Conservation (phyloP, 169 alveolate genomes). For the Perkinsus marinus region DNA sequence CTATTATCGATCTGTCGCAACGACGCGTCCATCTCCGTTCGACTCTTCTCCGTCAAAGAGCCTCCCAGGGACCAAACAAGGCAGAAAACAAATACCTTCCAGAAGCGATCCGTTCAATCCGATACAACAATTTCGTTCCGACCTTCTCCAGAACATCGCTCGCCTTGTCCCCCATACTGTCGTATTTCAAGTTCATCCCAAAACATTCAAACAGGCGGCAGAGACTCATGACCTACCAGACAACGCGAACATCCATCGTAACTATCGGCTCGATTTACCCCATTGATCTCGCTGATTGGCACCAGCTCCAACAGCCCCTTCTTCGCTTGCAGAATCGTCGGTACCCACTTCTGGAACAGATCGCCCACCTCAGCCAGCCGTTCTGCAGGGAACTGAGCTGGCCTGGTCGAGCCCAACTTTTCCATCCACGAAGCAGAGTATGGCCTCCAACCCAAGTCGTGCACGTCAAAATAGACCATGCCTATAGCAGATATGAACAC, state of each 20-base stretch:
- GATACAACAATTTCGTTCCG: constrained; percentile 3
- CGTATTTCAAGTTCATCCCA: constrained; percentile 38
- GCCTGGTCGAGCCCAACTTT: neutral
- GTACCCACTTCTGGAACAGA: constrained; percentile 60
- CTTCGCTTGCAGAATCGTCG: constrained; percentile 46
- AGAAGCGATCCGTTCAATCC: constrained; percentile 12
- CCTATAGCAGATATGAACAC: neutral
- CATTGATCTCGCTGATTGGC: constrained; percentile 60
- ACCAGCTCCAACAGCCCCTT: constrained; percentile 60
- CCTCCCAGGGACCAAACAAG: constrained; percentile 84
- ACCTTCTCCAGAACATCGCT: constrained; percentile 31
- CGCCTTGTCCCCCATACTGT: constrained; percentile 27
- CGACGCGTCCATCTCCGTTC: constrained; percentile 50
- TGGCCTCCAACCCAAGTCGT: constrained; percentile 65
- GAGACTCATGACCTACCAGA: constrained; percentile 11
- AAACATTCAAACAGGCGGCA: constrained; percentile 65
- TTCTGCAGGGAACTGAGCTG: neutral
- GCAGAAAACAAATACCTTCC: constrained; percentile 63
- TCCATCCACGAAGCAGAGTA: neutral
- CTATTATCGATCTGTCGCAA: constrained; percentile 63
- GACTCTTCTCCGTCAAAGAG: constrained; percentile 67
- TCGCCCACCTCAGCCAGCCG: neutral
- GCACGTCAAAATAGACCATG: constrained; percentile 76
- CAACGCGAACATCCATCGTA: neutral
- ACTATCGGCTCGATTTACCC: constrained; percentile 24